Evolutionary conservation across 345 rosid species (phyloP), one percentile per base, ranked within the genome.

Genomic region (Citrus unshiu): DNA sequence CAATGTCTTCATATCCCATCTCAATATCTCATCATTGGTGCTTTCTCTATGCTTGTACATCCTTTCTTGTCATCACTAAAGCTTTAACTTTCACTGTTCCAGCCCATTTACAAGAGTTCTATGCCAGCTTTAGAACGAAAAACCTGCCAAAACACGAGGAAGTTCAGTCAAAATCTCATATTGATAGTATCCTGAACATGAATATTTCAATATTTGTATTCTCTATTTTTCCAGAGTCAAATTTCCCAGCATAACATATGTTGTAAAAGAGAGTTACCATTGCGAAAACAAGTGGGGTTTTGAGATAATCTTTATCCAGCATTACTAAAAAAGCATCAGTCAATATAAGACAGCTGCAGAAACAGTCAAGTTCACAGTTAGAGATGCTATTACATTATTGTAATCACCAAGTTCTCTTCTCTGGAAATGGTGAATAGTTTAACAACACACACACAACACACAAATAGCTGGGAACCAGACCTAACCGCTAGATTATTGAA

Each of bases 1-100:
- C 8, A 14, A 30, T 63, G 37, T 6, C 21, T 30, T 63, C 68
- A 29, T 34, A 27, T 62, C 66, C 24, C 3, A 0, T 24, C 19
- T 34, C 54, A 29, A 7, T 10, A 0, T 37, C 19, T 34, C 54
- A 29, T 14, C 9, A 35, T 60, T 2, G 40, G 49, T 46, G 22
- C 21, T 54, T 43, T 27, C 37, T 46, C 21, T 34, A 18, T 9
- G 25, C 54, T 72, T 13, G 39, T 24, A 14, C 37, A n/a, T 6
- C 29, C 4, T 16, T 43, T 18, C 6, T 27, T 39, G 32, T 73
- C 21, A 14, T 60, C 68, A 19, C 22, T 73, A 5, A 59, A 37
- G 37, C 76, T 73, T 73, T 24, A 16, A n/a, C 66, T 27, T 19
- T 29, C 76, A 59, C 68, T 61, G 39, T 64, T 74, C 27, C 69